Evolutionary conservation across 1,284 basidiomycete species (phyloP).

Genomic region (Apiotrichum montevideense): DNA sequence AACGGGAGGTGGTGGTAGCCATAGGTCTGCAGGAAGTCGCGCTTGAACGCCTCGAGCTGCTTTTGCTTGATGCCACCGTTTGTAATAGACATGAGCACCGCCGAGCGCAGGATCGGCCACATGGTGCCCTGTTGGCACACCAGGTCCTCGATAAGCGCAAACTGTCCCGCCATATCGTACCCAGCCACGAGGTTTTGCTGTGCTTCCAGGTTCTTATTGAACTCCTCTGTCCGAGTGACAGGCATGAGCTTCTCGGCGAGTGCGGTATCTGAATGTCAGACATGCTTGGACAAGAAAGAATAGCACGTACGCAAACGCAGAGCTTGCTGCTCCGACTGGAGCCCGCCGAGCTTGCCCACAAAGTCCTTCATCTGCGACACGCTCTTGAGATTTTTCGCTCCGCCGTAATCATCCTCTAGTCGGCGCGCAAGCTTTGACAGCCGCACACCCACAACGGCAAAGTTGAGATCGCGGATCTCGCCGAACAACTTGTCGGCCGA

Average conservation of each 20-base stretch:
- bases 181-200: constrained; percentile 94
- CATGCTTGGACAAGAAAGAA: constrained; percentile 5
- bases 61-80: constrained; percentile 82
- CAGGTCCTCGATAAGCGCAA: constrained; percentile 75
- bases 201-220: constrained; percentile 87
- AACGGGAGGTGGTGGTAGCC: constrained; percentile 85
- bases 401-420: constrained; percentile 76
- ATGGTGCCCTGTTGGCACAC: constrained; percentile 77
- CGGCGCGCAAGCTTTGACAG: constrained; percentile 75
- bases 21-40: constrained; percentile 89
- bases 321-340: constrained; percentile 86
- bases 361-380: constrained; percentile 90
- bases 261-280: constrained; percentile 64
- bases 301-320: constrained; percentile 68
- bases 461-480: constrained; percentile 86
- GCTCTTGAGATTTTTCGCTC: constrained; percentile 57
- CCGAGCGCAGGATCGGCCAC: constrained; percentile 66
- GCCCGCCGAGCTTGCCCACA: constrained; percentile 84
- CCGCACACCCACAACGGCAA: constrained; percentile 80
- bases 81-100: constrained; percentile 80
- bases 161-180: constrained; percentile 70
- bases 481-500: constrained; percentile 72
- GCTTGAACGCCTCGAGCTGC: constrained; percentile 76
- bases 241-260: constrained; percentile 86
- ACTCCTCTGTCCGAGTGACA: constrained; percentile 76